These are phyloP conservation scores for Fusarium humuli DNA, from an alignment of 2,329 filamentous ascomycete genomes.

Conservation along the genomic window DNA sequence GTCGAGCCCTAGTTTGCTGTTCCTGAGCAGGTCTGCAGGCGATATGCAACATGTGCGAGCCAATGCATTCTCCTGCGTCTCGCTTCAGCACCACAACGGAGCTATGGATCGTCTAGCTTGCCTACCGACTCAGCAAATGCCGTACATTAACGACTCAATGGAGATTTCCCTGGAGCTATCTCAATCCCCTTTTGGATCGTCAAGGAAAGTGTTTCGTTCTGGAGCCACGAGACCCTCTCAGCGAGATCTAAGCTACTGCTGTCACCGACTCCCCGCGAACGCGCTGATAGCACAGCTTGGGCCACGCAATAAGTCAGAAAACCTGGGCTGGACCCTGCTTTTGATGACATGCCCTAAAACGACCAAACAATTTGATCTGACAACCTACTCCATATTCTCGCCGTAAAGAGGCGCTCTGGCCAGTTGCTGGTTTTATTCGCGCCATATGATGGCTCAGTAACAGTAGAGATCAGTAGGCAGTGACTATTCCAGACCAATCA, in stretches of 20 bases:
- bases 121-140: slow-evolving; percentile 16
- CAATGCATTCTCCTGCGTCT: slow-evolving; percentile 46
- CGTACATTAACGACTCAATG: slow-evolving; percentile 8
- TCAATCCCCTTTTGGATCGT: slow-evolving; percentile 19
- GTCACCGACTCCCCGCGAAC: slow-evolving; percentile 30
- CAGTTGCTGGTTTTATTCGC: slow-evolving; percentile 11
- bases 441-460: slow-evolving; percentile 1
- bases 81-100: slow-evolving; percentile 42
- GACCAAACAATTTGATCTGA: slow-evolving; percentile 13
- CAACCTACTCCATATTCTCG: slow-evolving; percentile 3
- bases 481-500: background rate
- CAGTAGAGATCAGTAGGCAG: background rate
- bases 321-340: slow-evolving; percentile 9
- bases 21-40: slow-evolving; percentile 39
- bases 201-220: background rate
- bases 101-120: slow-evolving; percentile 7
- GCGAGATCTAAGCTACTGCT: slow-evolving; percentile 28
- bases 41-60: slow-evolving; percentile 36
- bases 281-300: slow-evolving; percentile 24
- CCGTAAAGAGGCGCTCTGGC: slow-evolving; percentile 3
- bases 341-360: slow-evolving; percentile 14
- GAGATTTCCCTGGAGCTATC: slow-evolving; percentile 25
- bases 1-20: slow-evolving; percentile 35
- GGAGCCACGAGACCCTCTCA: slow-evolving; percentile 32
- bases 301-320: slow-evolving; percentile 24